Percentiles rank a stretch among this genome's conserved stretches.
These are phyloP conservation scores for Pochonia chlamydosporia DNA, from an alignment of 2,329 filamentous ascomycete genomes.

Conservation along the genomic window DNA sequence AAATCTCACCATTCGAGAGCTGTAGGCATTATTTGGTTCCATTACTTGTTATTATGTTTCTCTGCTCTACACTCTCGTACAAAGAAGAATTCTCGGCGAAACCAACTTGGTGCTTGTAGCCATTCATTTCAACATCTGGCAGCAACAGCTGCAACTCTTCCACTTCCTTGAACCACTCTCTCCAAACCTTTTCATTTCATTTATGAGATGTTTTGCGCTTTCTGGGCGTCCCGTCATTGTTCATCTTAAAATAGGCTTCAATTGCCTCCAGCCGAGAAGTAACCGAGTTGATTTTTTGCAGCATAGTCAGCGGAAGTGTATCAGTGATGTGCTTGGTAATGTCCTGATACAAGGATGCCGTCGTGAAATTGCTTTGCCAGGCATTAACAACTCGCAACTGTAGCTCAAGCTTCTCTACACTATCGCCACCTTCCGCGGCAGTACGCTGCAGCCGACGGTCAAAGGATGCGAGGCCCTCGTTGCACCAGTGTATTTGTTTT, in stretches of 20 bases:
- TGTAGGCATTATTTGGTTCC: too few species aligned
- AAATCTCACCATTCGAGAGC: too few species aligned
- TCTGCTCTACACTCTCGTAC: too few species aligned
- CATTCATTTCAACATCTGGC: too few species aligned
- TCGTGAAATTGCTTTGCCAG: constrained; percentile 44
- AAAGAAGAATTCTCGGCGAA: too few species aligned
- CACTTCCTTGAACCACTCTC: not conserved
- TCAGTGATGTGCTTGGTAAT: constrained; percentile 33
- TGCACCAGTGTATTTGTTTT: not conserved
- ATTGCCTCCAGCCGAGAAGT: constrained; percentile 14
- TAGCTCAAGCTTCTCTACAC: constrained; percentile 24
- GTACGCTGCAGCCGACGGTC: not conserved
- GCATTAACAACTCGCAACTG: constrained; percentile 34
- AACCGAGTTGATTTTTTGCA: constrained; percentile 15
- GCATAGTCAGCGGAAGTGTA: constrained; percentile 16
- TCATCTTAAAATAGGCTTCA: constrained; percentile 8
- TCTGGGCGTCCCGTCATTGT: not conserved
- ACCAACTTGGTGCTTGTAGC: too few species aligned
- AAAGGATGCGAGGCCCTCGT: constrained; percentile 1
- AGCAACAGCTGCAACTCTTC: not conserved
- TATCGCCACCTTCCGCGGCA: constrained; percentile 3
- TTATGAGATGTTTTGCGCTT: not conserved
- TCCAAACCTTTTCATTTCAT: not conserved
- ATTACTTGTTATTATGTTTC: too few species aligned
- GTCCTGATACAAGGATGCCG: constrained; percentile 32